phyloP scores from a whole-genome alignment of 192 early-diverging fungal genomes.

The Umbelopsis sp. region DNA sequence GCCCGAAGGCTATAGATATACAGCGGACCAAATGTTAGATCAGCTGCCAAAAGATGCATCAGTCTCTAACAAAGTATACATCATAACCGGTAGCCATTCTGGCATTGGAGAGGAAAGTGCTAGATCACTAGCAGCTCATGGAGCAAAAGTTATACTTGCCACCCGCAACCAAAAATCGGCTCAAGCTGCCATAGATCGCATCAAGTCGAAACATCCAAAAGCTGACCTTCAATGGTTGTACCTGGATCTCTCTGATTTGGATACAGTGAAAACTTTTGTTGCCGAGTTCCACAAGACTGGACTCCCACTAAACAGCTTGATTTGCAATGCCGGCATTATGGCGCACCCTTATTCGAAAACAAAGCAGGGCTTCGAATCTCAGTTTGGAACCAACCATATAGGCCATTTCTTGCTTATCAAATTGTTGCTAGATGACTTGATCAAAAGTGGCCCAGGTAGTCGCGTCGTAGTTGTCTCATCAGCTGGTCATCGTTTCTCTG shows the following conservation, averaged over 20 bases:
- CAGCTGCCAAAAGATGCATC: neutral
- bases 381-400: slow-evolving; percentile 55
- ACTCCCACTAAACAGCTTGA: slow-evolving; percentile 10
- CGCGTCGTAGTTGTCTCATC: neutral
- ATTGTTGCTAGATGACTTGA: neutral
- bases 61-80: slow-evolving; percentile 9
- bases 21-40: neutral
- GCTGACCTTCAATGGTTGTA: slow-evolving; percentile 5
- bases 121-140: neutral
- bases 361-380: slow-evolving; percentile 51
- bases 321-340: slow-evolving; percentile 44
- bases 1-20: slow-evolving; percentile 8
- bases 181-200: slow-evolving; percentile 13
- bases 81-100: slow-evolving; percentile 5
- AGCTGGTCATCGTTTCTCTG: neutral
- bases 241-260: slow-evolving; percentile 23
- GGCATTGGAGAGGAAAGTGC: slow-evolving; percentile 15
- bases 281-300: slow-evolving; percentile 15
- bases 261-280: slow-evolving; percentile 3
- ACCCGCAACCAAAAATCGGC: neutral
- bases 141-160: slow-evolving; percentile 16
- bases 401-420: slow-evolving; percentile 30
- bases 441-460: neutral
- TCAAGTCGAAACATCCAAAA: neutral
- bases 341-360: slow-evolving; percentile 38